Evolutionary conservation across 192 early-diverging fungal species (phyloP).

Genomic region (Dimargaris cristalligena): DNA sequence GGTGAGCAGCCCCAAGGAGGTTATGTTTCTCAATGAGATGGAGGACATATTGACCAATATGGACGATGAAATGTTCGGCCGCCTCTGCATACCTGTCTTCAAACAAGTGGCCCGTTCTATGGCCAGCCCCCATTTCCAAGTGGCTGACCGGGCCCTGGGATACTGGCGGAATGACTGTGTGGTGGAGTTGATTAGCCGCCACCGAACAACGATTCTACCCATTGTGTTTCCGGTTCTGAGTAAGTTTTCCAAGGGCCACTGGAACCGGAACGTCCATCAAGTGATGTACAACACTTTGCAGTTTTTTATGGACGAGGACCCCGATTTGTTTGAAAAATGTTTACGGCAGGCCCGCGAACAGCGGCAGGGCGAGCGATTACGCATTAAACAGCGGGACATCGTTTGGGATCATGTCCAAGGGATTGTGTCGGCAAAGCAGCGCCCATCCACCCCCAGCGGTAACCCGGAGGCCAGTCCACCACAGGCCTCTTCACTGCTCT

Average conservation of each 20-base stretch:
- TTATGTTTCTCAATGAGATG: slow-evolving; percentile 97
- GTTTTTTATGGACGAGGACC: slow-evolving; percentile 92
- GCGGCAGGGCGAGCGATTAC: slow-evolving; percentile 71
- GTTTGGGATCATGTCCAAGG: slow-evolving; percentile 44
- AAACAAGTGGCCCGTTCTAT: slow-evolving; percentile 83
- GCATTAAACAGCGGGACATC: slow-evolving; percentile 60
- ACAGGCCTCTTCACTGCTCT: too few relatives aligned
- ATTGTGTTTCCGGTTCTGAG: slow-evolving; percentile 92
- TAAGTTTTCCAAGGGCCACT: slow-evolving; percentile 88
- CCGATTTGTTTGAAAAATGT: slow-evolving; percentile 92
- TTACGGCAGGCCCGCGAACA: slow-evolving; percentile 80
- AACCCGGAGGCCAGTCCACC: too few relatives aligned
- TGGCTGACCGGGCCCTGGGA: slow-evolving; percentile 91
- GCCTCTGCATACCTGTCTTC: slow-evolving; percentile 80
- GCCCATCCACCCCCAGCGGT: background rate
- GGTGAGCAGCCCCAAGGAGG: slow-evolving; percentile 97
- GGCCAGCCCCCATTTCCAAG: slow-evolving; percentile 96
- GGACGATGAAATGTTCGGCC: slow-evolving; percentile 81
- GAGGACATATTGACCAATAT: slow-evolving; percentile 95
- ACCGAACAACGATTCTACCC: slow-evolving; percentile 79
- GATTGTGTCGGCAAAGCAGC: background rate
- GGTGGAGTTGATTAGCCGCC: slow-evolving; percentile 87
- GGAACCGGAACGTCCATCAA: slow-evolving; percentile 97
- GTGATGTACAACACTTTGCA: slow-evolving; percentile 95
- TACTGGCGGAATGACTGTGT: slow-evolving; percentile 99